These are phyloP conservation scores for Lentinula detonsa DNA, from an alignment of 768 basidiomycete genomes.

Conservation along the genomic window DNA sequence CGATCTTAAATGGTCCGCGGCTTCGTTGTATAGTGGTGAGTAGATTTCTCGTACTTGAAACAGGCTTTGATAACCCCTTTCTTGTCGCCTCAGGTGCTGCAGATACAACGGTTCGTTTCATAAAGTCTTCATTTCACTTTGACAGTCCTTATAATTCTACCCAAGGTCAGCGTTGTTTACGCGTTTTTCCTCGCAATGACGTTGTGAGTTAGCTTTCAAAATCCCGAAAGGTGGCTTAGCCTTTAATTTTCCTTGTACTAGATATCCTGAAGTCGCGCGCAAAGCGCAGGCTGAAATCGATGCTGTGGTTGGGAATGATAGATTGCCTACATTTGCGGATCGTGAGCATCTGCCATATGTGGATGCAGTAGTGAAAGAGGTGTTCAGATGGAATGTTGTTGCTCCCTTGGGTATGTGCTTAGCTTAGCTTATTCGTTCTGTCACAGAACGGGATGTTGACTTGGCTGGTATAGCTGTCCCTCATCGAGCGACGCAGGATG, in stretches of 20 bases:
- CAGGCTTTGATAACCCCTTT: neutral
- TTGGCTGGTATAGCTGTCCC: conserved; percentile 33
- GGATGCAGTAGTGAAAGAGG: conserved; percentile 56
- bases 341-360: conserved; percentile 53
- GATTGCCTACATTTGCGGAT: conserved; percentile 56
- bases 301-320: conserved; percentile 48
- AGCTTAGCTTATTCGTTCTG: neutral
- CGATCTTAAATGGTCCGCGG: conserved; percentile 61
- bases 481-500: conserved; percentile 54
- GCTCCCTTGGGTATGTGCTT: conserved; percentile 32
- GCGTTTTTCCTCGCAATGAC: conserved; percentile 60
- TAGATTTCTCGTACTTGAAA: neutral
- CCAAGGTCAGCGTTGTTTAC: conserved; percentile 58
- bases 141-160: neutral
- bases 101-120: conserved; percentile 38
- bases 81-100: conserved; percentile 38
- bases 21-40: conserved; percentile 49
- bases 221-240: neutral
- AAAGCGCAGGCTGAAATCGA: conserved; percentile 64
- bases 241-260: conserved; percentile 47
- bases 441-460: conserved; percentile 2
- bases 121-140: neutral
- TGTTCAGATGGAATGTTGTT: conserved; percentile 45
- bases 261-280: conserved; percentile 46
- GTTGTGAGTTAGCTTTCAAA: conserved; percentile 14